phyloP scores from a whole-genome alignment of 176 grass and related monocot species.

The Tillandsia fasciculata region DNA sequence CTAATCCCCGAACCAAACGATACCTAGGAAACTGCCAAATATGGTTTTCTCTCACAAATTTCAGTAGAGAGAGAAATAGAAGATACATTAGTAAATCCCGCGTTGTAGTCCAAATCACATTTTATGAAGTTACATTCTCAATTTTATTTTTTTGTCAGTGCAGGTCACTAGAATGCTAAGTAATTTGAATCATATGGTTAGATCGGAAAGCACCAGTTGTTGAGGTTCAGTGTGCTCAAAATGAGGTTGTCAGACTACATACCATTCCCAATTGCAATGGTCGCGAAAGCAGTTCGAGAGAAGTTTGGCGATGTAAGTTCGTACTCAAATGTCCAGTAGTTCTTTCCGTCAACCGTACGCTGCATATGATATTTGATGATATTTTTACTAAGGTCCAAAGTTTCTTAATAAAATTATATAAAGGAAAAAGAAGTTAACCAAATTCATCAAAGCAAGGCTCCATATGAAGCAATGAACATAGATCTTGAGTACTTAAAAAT shows the following conservation, averaged over 20 bases:
- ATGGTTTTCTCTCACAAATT: too few relatives aligned
- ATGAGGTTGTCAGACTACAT: background rate
- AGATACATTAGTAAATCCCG: too few relatives aligned
- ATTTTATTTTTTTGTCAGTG: background rate
- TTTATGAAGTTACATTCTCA: background rate
- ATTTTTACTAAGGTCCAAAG: background rate
- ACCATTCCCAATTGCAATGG: slow-evolving; percentile 85
- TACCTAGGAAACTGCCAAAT: too few relatives aligned
- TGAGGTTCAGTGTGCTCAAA: background rate
- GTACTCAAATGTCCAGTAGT: slow-evolving; percentile 97
- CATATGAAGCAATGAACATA: too few relatives aligned
- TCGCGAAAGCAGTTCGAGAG: slow-evolving; percentile 66
- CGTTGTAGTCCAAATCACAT: too few relatives aligned
- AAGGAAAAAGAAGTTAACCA: background rate
- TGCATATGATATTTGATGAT: slow-evolving; percentile 13
- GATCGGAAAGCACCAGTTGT: background rate
- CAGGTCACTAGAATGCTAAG: background rate
- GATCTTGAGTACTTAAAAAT: too few relatives aligned
- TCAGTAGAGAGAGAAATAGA: too few relatives aligned
- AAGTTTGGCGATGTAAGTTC: slow-evolving; percentile 66
- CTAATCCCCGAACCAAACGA: too few relatives aligned
- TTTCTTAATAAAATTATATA: background rate
- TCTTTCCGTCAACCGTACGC: slow-evolving; percentile 80
- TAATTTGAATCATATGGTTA: background rate
- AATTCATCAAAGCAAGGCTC: too few relatives aligned